Base-by-base conservation (phyloP, 2,329 filamentous ascomycete species). In the Trichoderma atroviride region DNA sequence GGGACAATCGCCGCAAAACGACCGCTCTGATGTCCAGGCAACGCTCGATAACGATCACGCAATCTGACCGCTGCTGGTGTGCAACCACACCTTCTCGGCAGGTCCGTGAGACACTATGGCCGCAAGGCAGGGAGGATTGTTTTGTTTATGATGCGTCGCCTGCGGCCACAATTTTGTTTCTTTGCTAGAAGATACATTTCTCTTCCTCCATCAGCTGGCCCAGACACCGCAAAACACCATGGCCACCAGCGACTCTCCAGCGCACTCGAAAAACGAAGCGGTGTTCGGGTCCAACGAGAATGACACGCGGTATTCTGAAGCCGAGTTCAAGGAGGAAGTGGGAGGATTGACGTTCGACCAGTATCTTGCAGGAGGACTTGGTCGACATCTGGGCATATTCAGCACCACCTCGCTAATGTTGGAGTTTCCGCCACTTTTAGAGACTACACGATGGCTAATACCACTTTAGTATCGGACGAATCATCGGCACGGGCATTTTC, bases 401-500 rank as follows among this genome's bases (percentile, higher is more conserved):
- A 74, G 73, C 62, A 74, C 73, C 4, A 73, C 73, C 1, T 73
- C 71, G 58, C 61, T 74, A 2, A 72, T 74, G 73, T 73, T 60
- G 10, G 72, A 57, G 29, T 16, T 14, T 6, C 40, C 16, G 35
- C 2, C 11, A 6, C 10, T 29, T 9, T 43, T 7, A 10, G 5
- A 24, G 52, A 10, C 9, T 19, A 14, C 5, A 5, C 16, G 6
- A 14, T n/a, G 2, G 27, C 16, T 37, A 61, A 57, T 31, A 10
- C 5, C 31, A 14, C 19, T 22, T 19, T 35, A 73, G 72, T 53
- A 67, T 74, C 67, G 72, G 72, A 11, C 72, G 72, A 69, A 74
- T 74, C 47, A 71, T 74, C n/a, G 72, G 72, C 19, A 74, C 72
- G 4, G 72, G 72, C 52, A 74, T 74, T 57, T 74, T 74, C 31